phyloP scores from a whole-genome alignment of 345 rosid genomes.

The Camelina neglecta region DNA sequence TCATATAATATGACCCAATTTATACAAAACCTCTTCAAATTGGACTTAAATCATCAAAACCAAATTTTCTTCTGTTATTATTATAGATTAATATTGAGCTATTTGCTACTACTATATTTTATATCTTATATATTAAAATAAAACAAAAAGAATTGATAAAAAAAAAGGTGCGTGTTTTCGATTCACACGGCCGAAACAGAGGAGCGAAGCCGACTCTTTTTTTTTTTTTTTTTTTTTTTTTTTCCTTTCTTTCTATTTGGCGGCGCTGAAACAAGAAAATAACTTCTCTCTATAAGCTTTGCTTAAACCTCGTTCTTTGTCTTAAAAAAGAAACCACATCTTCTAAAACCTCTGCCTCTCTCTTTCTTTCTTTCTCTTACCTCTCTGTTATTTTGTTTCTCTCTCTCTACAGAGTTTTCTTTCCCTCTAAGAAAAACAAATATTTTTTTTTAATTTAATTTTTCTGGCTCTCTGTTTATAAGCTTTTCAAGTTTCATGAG shows the following conservation, averaged over 20 bases:
- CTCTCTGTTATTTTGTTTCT: constrained; percentile 20
- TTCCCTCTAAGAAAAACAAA: constrained; percentile 40
- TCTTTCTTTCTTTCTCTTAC: constrained; percentile 8
- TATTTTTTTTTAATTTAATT: neutral
- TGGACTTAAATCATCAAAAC: constrained; percentile 31
- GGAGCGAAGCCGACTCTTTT: constrained; percentile 25
- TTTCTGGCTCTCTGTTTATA: constrained; percentile 12
- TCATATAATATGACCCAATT: neutral
- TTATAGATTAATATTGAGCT: neutral
- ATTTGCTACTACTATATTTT: neutral
- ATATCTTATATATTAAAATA: neutral
- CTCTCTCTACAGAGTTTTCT: constrained; percentile 45
- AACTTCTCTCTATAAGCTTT: constrained; percentile 31
- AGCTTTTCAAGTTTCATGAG: constrained; percentile 1
- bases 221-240: neutral
- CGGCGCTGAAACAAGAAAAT: constrained; percentile 38
- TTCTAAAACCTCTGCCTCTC: constrained; percentile 24
- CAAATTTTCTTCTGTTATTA: constrained; percentile 32
- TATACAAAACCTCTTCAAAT: constrained; percentile 15
- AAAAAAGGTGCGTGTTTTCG: neutral
- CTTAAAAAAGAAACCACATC: constrained; percentile 23
- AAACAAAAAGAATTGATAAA: no score
- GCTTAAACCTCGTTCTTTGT: constrained; percentile 30
- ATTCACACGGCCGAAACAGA: constrained; percentile 38
- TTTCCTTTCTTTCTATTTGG: constrained; percentile 21